phyloP scores from a whole-genome alignment of 2,329 filamentous ascomycete genomes.

The Torrubiella hemipterigena region DNA sequence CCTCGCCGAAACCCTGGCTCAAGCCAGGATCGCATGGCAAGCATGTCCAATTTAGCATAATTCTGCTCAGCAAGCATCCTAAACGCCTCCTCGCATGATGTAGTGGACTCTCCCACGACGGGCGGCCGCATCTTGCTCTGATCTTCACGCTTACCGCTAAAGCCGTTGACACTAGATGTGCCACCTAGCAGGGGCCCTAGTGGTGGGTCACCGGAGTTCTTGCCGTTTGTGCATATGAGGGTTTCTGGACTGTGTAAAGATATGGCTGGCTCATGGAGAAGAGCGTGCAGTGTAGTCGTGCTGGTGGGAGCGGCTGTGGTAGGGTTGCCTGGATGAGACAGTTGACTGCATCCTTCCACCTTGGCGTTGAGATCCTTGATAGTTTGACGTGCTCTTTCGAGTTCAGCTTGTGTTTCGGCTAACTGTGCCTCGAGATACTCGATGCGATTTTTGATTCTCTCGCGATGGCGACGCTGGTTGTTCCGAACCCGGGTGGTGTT shows the following conservation, averaged over 20 bases:
- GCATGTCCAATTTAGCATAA: conserved; percentile 12
- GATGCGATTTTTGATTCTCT: conserved; percentile 26
- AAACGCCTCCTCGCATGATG: conserved; percentile 18
- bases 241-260: no score
- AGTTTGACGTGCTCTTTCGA: conserved; percentile 9
- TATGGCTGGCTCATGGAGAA: not conserved
- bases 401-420: conserved; percentile 7
- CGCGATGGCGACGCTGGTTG: conserved; percentile 38
- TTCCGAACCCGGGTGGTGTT: conserved; percentile 29
- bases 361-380: conserved; percentile 5
- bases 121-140: conserved; percentile 3
- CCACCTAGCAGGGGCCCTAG: no score
- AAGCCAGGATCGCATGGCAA: conserved; percentile 12
- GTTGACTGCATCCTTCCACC: conserved; percentile 1
- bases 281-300: not conserved
- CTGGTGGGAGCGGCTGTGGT: not conserved
- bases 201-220: no score
- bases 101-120: conserved; percentile 14
- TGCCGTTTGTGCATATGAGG: no score
- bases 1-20: conserved; percentile 14
- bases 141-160: conserved; percentile 2
- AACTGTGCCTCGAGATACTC: conserved; percentile 14
- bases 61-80: conserved; percentile 19
- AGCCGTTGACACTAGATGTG: not conserved
- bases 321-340: not conserved